phyloP scores from a whole-genome alignment of 176 grass and related monocot genomes.

The Aegilops sharonensis region DNA sequence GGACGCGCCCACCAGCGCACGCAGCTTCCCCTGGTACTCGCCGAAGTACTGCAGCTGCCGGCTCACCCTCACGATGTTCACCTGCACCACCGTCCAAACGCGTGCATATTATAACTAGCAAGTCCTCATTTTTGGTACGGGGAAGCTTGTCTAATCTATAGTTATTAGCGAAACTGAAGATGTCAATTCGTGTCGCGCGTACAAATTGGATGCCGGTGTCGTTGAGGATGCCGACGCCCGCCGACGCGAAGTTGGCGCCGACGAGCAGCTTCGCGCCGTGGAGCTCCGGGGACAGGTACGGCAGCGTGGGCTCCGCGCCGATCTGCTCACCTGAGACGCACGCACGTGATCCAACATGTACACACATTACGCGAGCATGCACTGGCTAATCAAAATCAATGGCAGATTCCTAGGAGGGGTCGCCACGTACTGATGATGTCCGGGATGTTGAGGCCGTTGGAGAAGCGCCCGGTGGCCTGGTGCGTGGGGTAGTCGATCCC shows the following conservation, averaged over 20 bases:
- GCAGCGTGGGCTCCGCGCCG: constrained; percentile 62
- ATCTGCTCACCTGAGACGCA: constrained; percentile 69
- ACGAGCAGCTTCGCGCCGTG: constrained; percentile 68
- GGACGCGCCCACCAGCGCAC: constrained; percentile 34
- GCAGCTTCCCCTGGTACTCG: constrained; percentile 61
- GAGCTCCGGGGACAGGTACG: constrained; percentile 79
- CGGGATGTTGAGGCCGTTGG: constrained; percentile 89
- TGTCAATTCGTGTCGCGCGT: background rate
- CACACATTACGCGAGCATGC: background rate
- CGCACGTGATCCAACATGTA: background rate
- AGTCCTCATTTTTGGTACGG: too few species aligned
- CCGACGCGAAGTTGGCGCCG: constrained; percentile 94
- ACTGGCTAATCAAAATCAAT: background rate
- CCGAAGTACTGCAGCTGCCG: constrained; percentile 53
- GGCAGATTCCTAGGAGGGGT: background rate
- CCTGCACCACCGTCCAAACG: constrained; percentile 12
- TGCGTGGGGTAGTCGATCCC: constrained; percentile 83
- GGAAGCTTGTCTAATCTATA: too few species aligned
- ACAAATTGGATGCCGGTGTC: constrained; percentile 96
- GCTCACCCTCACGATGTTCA: constrained; percentile 55
- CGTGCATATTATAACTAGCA: too few species aligned
- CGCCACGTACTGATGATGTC: constrained; percentile 75
- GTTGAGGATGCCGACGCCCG: constrained; percentile 92
- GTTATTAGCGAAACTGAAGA: too few species aligned
- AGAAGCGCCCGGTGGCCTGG: constrained; percentile 76